Evolutionary conservation across 2,329 filamentous ascomycete species (phyloP).

Genomic region (Neonectria neomacrospora): DNA sequence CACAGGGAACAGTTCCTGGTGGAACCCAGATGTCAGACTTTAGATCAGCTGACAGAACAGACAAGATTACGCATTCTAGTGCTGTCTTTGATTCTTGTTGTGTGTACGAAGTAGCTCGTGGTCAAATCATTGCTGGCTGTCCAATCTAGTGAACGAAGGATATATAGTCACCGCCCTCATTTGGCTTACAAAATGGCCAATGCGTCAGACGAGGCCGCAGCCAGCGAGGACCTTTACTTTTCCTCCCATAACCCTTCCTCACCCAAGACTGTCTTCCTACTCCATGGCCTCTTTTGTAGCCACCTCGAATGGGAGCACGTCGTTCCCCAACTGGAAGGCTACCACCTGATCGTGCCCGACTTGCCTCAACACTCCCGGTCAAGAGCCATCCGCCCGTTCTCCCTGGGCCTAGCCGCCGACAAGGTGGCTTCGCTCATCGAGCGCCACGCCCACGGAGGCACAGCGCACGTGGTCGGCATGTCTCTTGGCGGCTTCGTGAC

Average conservation of each 20-base stretch:
- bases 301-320: conserved; percentile 23
- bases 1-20: background rate
- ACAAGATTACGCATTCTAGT: no score
- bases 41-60: background rate
- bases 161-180: no score
- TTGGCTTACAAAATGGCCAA: no score
- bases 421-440: conserved; percentile 48
- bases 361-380: conserved; percentile 30
- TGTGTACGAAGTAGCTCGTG: background rate
- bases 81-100: no score
- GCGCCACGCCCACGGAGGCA: conserved; percentile 46
- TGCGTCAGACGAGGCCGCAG: background rate
- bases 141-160: no score
- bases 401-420: conserved; percentile 12
- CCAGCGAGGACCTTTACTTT: conserved; percentile 8
- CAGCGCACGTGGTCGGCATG: conserved; percentile 54
- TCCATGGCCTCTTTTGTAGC: conserved; percentile 20
- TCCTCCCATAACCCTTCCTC: conserved; percentile 4
- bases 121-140: no score
- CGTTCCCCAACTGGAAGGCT: conserved; percentile 13
- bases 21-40: background rate
- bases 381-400: conserved; percentile 7
- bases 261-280: conserved; percentile 5
- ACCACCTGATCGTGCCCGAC: conserved; percentile 29
- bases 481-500: conserved; percentile 52